A percentile compares a stretch with the other conserved stretches of the same genome.
Evolutionary conservation across 495 filamentous ascomycete genomes (phyloP).

Genomic region (Bombardia bombarda): DNA sequence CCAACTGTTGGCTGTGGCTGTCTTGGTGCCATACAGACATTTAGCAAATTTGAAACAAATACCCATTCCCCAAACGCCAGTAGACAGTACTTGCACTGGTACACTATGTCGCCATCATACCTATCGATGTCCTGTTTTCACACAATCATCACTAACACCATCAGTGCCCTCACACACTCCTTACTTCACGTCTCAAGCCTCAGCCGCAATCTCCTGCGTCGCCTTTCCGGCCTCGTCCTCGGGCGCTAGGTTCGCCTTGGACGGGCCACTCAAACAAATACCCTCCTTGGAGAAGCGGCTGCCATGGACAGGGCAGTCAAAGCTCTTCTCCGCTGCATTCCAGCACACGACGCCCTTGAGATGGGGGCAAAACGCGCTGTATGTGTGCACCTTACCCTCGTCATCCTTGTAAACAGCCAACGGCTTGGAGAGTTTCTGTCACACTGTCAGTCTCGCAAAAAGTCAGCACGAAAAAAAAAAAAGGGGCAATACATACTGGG

Average conservation of each 20-base stretch:
- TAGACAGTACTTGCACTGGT: too few species aligned
- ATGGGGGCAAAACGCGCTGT: slow-evolving; percentile 50
- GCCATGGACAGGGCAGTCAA: slow-evolving; percentile 48
- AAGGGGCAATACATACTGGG: slow-evolving; percentile 13
- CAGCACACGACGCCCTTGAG: slow-evolving; percentile 48
- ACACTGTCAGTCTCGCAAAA: background rate
- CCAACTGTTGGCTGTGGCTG: too few species aligned
- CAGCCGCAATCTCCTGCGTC: background rate
- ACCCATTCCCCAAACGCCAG: too few species aligned
- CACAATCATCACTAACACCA: too few species aligned
- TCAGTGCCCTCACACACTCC: too few species aligned
- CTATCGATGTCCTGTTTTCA: too few species aligned
- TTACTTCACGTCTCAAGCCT: too few species aligned
- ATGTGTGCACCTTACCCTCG: slow-evolving; percentile 37
- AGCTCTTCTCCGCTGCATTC: slow-evolving; percentile 48
- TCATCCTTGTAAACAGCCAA: slow-evolving; percentile 51
- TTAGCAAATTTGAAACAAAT: too few species aligned
- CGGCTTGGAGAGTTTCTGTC: slow-evolving; percentile 26
- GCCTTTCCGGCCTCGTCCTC: slow-evolving; percentile 11
- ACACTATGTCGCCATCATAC: too few species aligned
- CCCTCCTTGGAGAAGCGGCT: slow-evolving; percentile 47
- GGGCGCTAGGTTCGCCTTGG: slow-evolving; percentile 30
- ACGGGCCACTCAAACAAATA: slow-evolving; percentile 42
- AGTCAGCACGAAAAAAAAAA: background rate
- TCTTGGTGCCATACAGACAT: too few species aligned